Percentiles rank a stretch among this genome's conserved stretches.
Evolutionary conservation across 768 basidiomycete genomes (phyloP).

Genomic region (Tylopilus cervinicoccineus): DNA sequence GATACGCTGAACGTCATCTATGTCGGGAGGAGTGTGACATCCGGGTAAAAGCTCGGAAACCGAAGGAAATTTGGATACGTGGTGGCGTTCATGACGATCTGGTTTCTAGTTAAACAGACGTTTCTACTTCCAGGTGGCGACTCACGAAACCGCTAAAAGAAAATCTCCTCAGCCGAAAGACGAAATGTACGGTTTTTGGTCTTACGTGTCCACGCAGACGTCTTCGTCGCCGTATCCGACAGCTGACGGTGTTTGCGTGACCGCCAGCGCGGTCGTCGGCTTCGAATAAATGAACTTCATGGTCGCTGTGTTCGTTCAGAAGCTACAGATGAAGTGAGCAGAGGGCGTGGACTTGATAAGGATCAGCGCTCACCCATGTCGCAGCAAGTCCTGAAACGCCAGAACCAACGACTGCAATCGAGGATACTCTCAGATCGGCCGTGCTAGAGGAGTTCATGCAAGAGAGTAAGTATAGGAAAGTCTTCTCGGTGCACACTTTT

Average conservation of each 20-base stretch:
- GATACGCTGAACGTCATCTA: constrained; percentile 81
- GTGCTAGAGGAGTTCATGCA: not conserved
- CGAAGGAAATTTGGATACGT: constrained; percentile 79
- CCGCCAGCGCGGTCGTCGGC: constrained; percentile 64
- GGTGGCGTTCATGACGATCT: constrained; percentile 75
- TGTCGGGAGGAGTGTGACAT: constrained; percentile 51
- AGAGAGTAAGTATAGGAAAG: not conserved
- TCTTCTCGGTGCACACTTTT: not conserved
- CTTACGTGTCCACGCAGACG: constrained; percentile 69
- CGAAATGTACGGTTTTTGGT: constrained; percentile 5
- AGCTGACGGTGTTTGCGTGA: constrained; percentile 72
- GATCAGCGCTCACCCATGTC: constrained; percentile 52
- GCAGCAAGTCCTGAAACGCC: constrained; percentile 78
- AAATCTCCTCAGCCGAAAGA: not conserved
- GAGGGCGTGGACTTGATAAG: not conserved
- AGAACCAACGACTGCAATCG: constrained; percentile 68
- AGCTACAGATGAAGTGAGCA: constrained; percentile 36
- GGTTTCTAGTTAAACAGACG: not conserved
- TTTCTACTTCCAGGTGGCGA: not conserved
- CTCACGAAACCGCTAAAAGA: constrained; percentile 53
- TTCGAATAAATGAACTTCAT: constrained; percentile 75
- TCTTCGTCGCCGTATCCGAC: constrained; percentile 37
- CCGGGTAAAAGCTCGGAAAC: constrained; percentile 50
- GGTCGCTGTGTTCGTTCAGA: constrained; percentile 68
- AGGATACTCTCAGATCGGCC: not conserved